Evolutionary conservation across 2,329 filamentous ascomycete species (phyloP).

Genomic region (Fusarium compactum): DNA sequence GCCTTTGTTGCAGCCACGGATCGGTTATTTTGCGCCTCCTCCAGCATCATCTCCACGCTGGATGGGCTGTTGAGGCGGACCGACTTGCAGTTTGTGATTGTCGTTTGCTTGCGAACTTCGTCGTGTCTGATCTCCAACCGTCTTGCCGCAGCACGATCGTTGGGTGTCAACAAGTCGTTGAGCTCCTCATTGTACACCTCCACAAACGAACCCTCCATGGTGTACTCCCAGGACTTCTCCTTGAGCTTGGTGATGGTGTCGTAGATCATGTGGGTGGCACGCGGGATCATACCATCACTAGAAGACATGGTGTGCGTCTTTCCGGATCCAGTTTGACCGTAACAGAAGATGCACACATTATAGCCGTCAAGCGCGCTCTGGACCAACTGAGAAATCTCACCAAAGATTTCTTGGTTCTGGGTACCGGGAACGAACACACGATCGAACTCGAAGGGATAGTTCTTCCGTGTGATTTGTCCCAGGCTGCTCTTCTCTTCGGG

Average conservation of each 20-base stretch:
- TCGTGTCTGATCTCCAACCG: slow-evolving; percentile 94
- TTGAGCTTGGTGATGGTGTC: slow-evolving; percentile 84
- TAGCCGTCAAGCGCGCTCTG: slow-evolving; percentile 97
- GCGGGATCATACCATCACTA: slow-evolving; percentile 92
- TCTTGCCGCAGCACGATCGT: slow-evolving; percentile 72
- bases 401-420: slow-evolving; percentile 89
- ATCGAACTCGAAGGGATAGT: slow-evolving; percentile 90
- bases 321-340: slow-evolving; percentile 95
- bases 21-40: slow-evolving; percentile 84
- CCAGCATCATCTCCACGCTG: slow-evolving; percentile 83
- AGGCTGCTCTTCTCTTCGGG: slow-evolving; percentile 87
- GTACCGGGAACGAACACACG: slow-evolving; percentile 85
- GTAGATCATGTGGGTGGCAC: slow-evolving; percentile 94
- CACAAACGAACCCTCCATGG: slow-evolving; percentile 93
- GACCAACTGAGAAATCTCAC: slow-evolving; percentile 95
- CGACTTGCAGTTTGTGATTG: slow-evolving; percentile 81
- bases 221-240: slow-evolving; percentile 94
- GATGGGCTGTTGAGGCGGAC: slow-evolving; percentile 82
- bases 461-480: slow-evolving; percentile 80
- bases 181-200: slow-evolving; percentile 99
- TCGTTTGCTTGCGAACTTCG: slow-evolving; percentile 82
- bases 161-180: slow-evolving; percentile 80
- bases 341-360: slow-evolving; percentile 99
- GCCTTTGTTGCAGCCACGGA: slow-evolving; percentile 97
- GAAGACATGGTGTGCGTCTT: slow-evolving; percentile 98